Evolutionary conservation across 78 protist species (phyloP).

Genomic region (Chrysochromulina tobinii): DNA sequence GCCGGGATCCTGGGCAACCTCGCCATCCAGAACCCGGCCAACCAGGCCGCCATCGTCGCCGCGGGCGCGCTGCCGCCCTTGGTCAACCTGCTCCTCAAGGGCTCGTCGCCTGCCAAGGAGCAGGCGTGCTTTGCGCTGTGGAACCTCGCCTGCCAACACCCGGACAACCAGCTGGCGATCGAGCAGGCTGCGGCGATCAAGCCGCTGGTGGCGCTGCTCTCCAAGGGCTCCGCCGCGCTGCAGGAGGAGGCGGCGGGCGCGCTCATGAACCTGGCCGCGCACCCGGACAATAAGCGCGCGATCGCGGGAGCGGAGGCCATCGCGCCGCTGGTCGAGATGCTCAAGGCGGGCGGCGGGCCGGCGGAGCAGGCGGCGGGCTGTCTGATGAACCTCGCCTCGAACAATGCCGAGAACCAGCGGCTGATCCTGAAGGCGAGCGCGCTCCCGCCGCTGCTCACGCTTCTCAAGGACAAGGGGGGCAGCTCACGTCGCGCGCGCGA

Average conservation of each 20-base stretch:
- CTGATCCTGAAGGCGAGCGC: background rate
- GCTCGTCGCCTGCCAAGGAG: background rate
- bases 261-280: background rate
- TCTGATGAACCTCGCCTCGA: conserved; percentile 16
- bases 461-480: background rate
- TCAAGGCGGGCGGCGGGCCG: background rate
- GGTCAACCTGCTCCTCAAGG: background rate
- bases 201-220: background rate
- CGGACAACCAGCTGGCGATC: background rate
- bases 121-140: conserved; percentile 13
- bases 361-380: conserved; percentile 18
- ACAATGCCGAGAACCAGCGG: conserved; percentile 12
- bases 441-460: background rate
- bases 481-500: background rate
- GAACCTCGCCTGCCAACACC: background rate
- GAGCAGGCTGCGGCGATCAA: background rate
- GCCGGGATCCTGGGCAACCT: conserved; percentile 25
- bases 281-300: conserved; percentile 20
- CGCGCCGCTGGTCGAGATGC: background rate
- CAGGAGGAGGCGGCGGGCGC: conserved; percentile 20
- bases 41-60: background rate
- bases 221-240: background rate
- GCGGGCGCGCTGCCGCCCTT: conserved; percentile 5
- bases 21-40: conserved; percentile 5
- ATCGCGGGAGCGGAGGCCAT: background rate